Evolutionary conservation across 768 basidiomycete genomes (phyloP).

Genomic region (Suillus placidus): DNA sequence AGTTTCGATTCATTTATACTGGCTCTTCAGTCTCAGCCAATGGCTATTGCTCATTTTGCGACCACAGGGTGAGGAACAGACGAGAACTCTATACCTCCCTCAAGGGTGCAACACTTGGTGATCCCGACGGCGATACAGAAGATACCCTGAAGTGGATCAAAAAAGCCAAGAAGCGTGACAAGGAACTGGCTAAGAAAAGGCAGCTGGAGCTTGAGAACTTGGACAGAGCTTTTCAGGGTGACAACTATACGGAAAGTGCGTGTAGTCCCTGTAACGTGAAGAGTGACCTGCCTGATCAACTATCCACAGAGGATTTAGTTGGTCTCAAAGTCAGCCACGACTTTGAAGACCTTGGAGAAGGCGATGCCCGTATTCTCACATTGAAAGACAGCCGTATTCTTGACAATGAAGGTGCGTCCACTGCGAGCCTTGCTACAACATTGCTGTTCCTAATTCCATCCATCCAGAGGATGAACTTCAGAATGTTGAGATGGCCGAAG

Average conservation of each 20-base stretch:
- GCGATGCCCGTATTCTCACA: constrained; percentile 94
- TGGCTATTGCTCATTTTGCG: constrained; percentile 43
- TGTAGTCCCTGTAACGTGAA: constrained; percentile 11
- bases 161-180: constrained; percentile 86
- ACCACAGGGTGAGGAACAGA: constrained; percentile 86
- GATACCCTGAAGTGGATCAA: constrained; percentile 91
- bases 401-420: constrained; percentile 79
- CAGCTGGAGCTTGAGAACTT: constrained; percentile 82
- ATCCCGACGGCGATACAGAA: constrained; percentile 75
- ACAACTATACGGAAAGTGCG: constrained; percentile 88
- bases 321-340: constrained; percentile 97
- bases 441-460: not conserved
- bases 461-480: constrained; percentile 92
- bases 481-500: constrained; percentile 93
- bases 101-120: constrained; percentile 91
- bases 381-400: constrained; percentile 95
- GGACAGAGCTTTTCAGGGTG: constrained; percentile 72
- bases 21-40: constrained; percentile 4
- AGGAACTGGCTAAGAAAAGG: constrained; percentile 82
- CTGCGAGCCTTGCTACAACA: not conserved
- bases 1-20: constrained; percentile 46
- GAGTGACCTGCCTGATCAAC: not conserved
- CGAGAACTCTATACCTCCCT: constrained; percentile 91
- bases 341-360: constrained; percentile 89
- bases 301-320: constrained; percentile 72